Conservation (phyloP, 1,284 basidiomycete species). For the Phaffia rhodozyma region DNA sequence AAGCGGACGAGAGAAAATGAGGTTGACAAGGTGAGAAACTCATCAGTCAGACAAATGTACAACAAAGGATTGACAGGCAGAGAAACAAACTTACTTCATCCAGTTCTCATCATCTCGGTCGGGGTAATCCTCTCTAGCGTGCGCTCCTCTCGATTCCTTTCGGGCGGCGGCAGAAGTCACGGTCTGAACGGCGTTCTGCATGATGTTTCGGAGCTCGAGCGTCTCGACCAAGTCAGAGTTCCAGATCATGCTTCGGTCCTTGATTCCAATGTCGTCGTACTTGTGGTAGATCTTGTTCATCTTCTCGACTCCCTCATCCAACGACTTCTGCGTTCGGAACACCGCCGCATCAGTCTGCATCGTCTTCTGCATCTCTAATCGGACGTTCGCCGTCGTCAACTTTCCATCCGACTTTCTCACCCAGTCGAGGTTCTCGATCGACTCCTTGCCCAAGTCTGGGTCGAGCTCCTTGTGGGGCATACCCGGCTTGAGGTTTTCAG, state of each 20-base stretch:
- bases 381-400: conserved; percentile 76
- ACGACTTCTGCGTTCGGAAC: conserved; percentile 68
- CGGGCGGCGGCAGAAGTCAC: conserved; percentile 89
- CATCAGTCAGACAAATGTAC: background rate
- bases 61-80: background rate
- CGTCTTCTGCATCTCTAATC: conserved; percentile 94
- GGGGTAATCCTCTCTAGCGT: conserved; percentile 91
- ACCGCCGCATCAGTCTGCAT: conserved; percentile 62
- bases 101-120: conserved; percentile 71
- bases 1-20: conserved; percentile 6
- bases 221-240: conserved; percentile 90
- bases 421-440: conserved; percentile 81
- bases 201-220: conserved; percentile 88
- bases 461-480: conserved; percentile 83
- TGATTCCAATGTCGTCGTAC: conserved; percentile 84
- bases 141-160: conserved; percentile 93
- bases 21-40: background rate
- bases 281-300: conserved; percentile 74
- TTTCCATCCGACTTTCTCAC: conserved; percentile 73
- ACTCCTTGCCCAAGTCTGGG: conserved; percentile 74
- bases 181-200: conserved; percentile 91
- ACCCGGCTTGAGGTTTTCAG: conserved; percentile 76
- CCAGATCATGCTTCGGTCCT: conserved; percentile 99
- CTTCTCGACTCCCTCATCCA: conserved; percentile 87
- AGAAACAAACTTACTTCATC: conserved; percentile 52